phyloP scores from a whole-genome alignment of 2,329 filamentous ascomycete species.

The Neofusicoccum sp. region DNA sequence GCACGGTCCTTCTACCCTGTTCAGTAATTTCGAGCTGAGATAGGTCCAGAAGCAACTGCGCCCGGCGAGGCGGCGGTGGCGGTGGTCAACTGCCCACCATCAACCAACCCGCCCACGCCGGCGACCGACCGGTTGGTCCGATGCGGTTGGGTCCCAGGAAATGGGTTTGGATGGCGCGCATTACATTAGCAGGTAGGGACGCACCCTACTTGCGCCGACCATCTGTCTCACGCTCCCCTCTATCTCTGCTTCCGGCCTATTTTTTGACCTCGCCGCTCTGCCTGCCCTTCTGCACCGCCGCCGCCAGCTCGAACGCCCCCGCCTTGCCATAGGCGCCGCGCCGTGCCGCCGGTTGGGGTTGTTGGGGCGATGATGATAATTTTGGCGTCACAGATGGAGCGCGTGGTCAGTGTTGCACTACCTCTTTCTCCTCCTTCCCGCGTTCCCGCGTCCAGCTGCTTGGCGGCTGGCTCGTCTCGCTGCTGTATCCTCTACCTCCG shows the following conservation, averaged over 20 bases:
- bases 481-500: neutral
- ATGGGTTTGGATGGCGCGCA: neutral
- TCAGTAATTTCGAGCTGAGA: no score
- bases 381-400: neutral
- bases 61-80: neutral
- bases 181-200: constrained; percentile 5
- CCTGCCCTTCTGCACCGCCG: constrained; percentile 2
- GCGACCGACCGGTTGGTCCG: neutral
- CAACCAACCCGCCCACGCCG: neutral
- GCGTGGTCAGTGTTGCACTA: constrained; percentile 5
- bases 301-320: neutral
- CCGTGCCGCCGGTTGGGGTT: no score
- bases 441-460: neutral
- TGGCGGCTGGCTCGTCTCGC: neutral
- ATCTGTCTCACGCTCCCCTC: neutral
- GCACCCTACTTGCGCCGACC: constrained; percentile 8
- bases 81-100: neutral
- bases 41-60: neutral
- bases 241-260: neutral
- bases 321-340: neutral
- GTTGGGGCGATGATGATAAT: neutral
- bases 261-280: neutral
- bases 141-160: neutral
- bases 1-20: no score
- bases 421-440: constrained; percentile 7